Evolutionary conservation across 2,329 filamentous ascomycete genomes (phyloP), one percentile per base, ranked within the genome.

Genomic region (Sporothrix curviconia): DNA sequence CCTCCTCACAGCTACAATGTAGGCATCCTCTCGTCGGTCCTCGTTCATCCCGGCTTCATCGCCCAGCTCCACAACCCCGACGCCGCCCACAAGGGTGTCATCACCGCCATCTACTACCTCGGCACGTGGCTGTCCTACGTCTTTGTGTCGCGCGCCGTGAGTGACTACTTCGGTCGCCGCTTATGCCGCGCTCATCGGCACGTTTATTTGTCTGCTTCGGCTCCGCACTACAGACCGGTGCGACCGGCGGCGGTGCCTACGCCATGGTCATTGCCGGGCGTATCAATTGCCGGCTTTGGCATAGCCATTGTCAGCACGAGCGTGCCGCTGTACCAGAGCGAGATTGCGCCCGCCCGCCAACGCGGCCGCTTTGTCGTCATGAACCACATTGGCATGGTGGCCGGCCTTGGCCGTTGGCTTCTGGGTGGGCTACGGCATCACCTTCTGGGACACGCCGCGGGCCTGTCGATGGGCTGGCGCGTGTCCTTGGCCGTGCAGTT

Each of bases 291-390:
- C 8, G 81, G 81, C 2, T 56, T 80, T 6, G 81, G 81, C 2
- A 75, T 78, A 5, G 79, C 78, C 2, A 68, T 83, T 17, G 74
- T 84, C 8, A 81, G 78, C 37, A 82, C 80, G 2, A 74, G 76
- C 4, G 80, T 83, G 55, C 80, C 81, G 1, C 64, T 83, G 4
- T 83, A 83, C 64, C 80, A 83, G 66, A 80, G 79, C 63, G 80
- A 83, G 65, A 74, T 83, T 19, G 72, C 80, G 0, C 80, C 80
- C 0, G 78, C 80, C 0, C 72, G 70, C 12, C 71, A 81, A 57
- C 72, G 81, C 7, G 81, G 81, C 3, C 74, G 74, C 59, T 80
- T 79, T 58, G 80, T 84, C 1, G 79, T 82, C 9, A 73, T 83
- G 67, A 83, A 83, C 63, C 81, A 84, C 54, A 73, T 82, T 44